Percentiles rank a stretch among this genome's conserved stretches.
phyloP scores from a whole-genome alignment of 2,329 filamentous ascomycete genomes.

The Chaetomiaceae sp. region DNA sequence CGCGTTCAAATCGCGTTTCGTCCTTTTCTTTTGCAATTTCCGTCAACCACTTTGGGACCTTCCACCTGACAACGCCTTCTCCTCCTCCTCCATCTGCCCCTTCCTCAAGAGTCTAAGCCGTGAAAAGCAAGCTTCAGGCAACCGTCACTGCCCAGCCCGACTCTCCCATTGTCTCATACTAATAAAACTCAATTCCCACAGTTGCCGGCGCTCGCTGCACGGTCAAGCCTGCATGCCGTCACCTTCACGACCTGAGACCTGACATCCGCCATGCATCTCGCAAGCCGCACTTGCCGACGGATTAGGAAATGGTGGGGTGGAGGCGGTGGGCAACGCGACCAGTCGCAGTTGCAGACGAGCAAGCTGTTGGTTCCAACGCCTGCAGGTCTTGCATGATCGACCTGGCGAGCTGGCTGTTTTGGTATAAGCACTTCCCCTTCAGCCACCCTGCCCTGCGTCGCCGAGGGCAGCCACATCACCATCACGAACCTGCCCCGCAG shows the following conservation, averaged over 20 bases:
- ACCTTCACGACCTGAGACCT: no score
- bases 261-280: no score
- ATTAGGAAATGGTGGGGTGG: background rate
- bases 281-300: background rate
- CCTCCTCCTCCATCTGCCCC: background rate
- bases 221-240: no score
- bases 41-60: background rate
- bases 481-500: background rate
- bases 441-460: background rate
- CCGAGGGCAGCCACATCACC: no score
- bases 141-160: no score
- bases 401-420: no score
- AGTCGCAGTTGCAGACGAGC: constrained; percentile 5
- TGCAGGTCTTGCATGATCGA: constrained; percentile 6
- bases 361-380: constrained; percentile 10
- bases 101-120: no score
- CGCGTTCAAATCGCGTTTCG: constrained; percentile 23
- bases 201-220: no score
- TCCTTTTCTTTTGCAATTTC: constrained; percentile 11
- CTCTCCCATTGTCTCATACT: no score
- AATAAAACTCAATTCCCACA: no score
- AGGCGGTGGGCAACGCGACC: background rate
- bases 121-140: no score
- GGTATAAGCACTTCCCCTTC: background rate
- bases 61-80: no score